Conservation (phyloP, 2,329 filamentous ascomycete genomes). For the Cladorrhinum sp. region DNA sequence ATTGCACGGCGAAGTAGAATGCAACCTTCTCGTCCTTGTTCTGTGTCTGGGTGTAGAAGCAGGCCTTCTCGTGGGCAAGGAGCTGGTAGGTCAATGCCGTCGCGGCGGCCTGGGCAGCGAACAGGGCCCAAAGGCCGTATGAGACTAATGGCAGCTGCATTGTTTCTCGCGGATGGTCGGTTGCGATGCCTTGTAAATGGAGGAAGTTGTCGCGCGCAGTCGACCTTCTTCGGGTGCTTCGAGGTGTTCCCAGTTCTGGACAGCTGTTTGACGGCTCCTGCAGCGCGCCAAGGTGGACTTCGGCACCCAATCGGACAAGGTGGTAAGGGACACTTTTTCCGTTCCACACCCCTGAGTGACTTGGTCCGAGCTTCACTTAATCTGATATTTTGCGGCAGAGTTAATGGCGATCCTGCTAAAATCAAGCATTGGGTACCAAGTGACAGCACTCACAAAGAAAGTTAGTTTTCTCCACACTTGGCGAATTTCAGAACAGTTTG, state of each 20-base stretch:
- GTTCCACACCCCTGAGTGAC: background rate
- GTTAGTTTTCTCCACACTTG: too few relatives aligned
- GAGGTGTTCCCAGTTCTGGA: background rate
- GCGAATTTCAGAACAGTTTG: too few relatives aligned
- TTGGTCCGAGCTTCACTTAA: constrained; percentile 12
- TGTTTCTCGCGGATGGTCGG: constrained; percentile 18
- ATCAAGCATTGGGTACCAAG: background rate
- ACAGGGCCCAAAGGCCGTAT: constrained; percentile 67
- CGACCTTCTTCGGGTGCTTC: constrained; percentile 9
- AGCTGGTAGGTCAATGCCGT: constrained; percentile 95
- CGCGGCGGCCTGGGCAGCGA: constrained; percentile 69
- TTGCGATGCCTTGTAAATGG: constrained; percentile 35
- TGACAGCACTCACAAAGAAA: too few relatives aligned
- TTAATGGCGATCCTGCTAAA: background rate
- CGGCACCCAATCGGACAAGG: background rate
- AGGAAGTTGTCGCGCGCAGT: constrained; percentile 17
- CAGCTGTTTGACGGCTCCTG: background rate
- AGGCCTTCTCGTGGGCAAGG: constrained; percentile 85
- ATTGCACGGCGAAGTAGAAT: constrained; percentile 99
- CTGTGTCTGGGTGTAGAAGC: constrained; percentile 83
- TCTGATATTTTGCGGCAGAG: background rate
- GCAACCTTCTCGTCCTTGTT: constrained; percentile 83
- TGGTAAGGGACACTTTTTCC: background rate
- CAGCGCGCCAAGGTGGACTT: background rate
- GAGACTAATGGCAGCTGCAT: constrained; percentile 67